These are phyloP conservation scores for Phytopythium chamaehyphon DNA, from an alignment of 352 stramenopile genomes.

Conservation along the genomic window DNA sequence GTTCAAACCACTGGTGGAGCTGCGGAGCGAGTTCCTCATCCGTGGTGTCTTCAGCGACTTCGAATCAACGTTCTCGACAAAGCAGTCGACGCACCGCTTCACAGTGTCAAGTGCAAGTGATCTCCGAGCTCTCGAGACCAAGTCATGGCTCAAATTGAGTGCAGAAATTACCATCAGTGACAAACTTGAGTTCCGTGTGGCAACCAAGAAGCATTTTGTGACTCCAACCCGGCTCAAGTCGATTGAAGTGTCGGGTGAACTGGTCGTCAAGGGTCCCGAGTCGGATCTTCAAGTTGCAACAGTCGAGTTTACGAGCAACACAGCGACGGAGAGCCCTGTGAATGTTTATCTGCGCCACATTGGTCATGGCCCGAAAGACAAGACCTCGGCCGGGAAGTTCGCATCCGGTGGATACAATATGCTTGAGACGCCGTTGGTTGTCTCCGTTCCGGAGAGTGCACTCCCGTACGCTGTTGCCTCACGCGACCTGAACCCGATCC, in stretches of 20 bases:
- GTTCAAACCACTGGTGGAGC: conserved; percentile 62
- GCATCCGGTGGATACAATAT: conserved; percentile 58
- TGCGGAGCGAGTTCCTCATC: conserved; percentile 85
- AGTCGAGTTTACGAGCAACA: conserved; percentile 30
- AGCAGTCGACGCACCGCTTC: conserved; percentile 41
- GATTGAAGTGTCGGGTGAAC: conserved; percentile 41
- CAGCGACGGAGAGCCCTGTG: conserved; percentile 45
- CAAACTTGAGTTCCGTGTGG: conserved; percentile 40
- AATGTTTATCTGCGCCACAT: conserved; percentile 33
- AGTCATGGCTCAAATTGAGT: conserved; percentile 58
- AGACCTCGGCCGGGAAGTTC: conserved; percentile 20
- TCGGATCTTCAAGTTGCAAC: conserved; percentile 24
- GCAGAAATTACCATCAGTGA: conserved; percentile 34
- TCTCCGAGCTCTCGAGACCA: conserved; percentile 56
- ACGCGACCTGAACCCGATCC: conserved; percentile 85
- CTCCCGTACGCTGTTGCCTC: conserved; percentile 75
- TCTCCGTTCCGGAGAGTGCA: conserved; percentile 57
- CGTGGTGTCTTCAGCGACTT: conserved; percentile 80
- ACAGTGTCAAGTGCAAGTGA: conserved; percentile 30
- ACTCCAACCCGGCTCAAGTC: conserved; percentile 31
- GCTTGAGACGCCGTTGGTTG: conserved; percentile 58
- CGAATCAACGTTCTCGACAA: conserved; percentile 61
- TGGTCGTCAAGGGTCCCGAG: conserved; percentile 35
- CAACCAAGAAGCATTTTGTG: conserved; percentile 54
- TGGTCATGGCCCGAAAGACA: conserved; percentile 14